Evolutionary conservation across 345 rosid species (phyloP), one percentile per base, ranked within the genome.

Genomic region (Sonneratia caseolaris): DNA sequence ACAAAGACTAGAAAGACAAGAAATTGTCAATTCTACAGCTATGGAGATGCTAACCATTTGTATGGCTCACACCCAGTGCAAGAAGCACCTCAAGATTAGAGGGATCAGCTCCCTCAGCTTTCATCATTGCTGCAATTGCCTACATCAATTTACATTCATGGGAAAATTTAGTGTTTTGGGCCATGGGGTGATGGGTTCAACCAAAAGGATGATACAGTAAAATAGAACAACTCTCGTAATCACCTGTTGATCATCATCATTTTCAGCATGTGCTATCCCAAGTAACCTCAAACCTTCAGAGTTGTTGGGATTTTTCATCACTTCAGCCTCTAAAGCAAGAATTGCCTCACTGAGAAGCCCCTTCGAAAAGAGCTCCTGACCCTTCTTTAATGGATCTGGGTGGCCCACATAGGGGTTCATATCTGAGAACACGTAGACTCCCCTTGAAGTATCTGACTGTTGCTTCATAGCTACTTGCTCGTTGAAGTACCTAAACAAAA

Each of bases 111-210:
- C 88, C 96, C 66, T 92, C 97, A 37, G 99, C 98, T 59, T 97
- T 93, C 97, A 89, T 91, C 99, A 92, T 96, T 43, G 99, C 98
- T 71, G 98, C 98, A 81, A 96, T 96, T 48, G 99, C 99, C 99
- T 96, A 89, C 72, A 82, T 49, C 73, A 61, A 76, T 72, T 75
- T 66, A 32, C 51, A 73, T 42, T 55, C 55, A 40, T 32, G 53
- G 35, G 42, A 42, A 8, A 19, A 13, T 24, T 7, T 7, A 38
- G 4, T 7, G 15, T 18, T 37, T 66, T 18, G 18, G n/a, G 27
- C 15, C 47, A 42, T 22, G 38, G 24, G 27, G 9, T 0, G 3
- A 64, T 1, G 14, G 38, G 15, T 66, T 37, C 47, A 66, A 38
- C 24, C 6, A 16, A 10, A 66, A n/a, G 32, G 5, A 66, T 66